phyloP scores from a whole-genome alignment of 2,329 filamentous ascomycete genomes.

The Pestalotiopsis sp. region DNA sequence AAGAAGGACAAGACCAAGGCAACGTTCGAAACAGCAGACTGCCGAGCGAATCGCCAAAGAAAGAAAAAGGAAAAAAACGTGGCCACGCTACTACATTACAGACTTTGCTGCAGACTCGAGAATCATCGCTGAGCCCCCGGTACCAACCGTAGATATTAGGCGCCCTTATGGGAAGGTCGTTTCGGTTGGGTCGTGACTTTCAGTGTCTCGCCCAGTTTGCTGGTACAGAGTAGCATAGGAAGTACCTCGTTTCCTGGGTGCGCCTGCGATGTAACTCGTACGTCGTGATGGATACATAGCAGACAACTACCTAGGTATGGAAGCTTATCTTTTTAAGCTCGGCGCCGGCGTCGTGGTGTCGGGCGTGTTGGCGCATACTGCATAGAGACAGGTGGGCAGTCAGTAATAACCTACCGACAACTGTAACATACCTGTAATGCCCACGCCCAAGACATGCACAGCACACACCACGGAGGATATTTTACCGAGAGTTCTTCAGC shows the following conservation, averaged over 20 bases:
- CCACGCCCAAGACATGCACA: too few species aligned
- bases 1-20: neutral
- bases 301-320: too few species aligned
- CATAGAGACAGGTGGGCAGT: neutral
- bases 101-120: neutral
- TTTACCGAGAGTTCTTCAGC: too few species aligned
- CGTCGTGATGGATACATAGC: neutral
- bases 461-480: too few species aligned
- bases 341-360: neutral
- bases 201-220: neutral
- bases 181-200: neutral
- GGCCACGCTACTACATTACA: neutral
- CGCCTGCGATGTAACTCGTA: neutral
- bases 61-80: neutral
- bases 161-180: neutral
- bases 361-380: neutral
- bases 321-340: constrained; percentile 7
- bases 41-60: neutral
- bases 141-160: too few species aligned
- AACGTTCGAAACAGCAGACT: neutral
- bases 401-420: neutral
- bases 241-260: neutral
- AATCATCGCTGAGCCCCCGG: neutral
- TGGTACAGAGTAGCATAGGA: neutral
- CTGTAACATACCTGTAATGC: too few species aligned